Base-by-base conservation (phyloP, 371 early-diverging fungal genomes). In the Lichtheimia ramosa region DNA sequence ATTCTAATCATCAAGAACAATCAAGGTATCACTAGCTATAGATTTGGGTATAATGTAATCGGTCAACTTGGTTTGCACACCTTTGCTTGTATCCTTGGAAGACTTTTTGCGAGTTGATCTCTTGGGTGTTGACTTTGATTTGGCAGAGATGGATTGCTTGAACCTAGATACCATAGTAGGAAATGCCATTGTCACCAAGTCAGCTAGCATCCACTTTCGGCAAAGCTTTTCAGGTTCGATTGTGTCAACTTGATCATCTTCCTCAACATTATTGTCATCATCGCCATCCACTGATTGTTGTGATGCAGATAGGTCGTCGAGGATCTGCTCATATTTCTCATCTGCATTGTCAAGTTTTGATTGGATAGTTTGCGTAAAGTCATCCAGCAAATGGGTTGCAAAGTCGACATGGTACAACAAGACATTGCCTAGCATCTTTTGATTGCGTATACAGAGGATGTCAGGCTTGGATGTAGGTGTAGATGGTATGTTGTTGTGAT, bases 191-290 rank as follows among this genome's bases (percentile, higher is more conserved):
- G 27, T 39, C n/a, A 63, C 49, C 0, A 58, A n/a, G 8, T 54
- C 18, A 2, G 58, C 48, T 14, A 40, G 16, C 8, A 63, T 41
- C 64, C 64, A 63, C 46, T 52, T 50, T 20, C 58, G 64, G 28
- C 57, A 51, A 2, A 54, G 13, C 34, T 54, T 54, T 43, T 43
- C 18, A 2, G 54, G 27, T 13, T 53, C 39, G n/a, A 4, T 43
- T 8, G 34, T 34, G 8, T 53, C 48, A 27, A 13, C 18, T 14
- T 16, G 43, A 13, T 18, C 23, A 1, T 61, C 61, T 3, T 51
- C 51, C 14, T 16, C 24, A 28, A 48, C 52, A 16, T 54, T 40
- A 15, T 48, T 46, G 18, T 18, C 46, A 21, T 14, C 25, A 8
- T 41, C n/a, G 7, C n/a, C 14, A 28, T n/a, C 13, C 5, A 18